Conservation (phyloP, 371 early-diverging fungal species). For the Mortierella sp. region DNA sequence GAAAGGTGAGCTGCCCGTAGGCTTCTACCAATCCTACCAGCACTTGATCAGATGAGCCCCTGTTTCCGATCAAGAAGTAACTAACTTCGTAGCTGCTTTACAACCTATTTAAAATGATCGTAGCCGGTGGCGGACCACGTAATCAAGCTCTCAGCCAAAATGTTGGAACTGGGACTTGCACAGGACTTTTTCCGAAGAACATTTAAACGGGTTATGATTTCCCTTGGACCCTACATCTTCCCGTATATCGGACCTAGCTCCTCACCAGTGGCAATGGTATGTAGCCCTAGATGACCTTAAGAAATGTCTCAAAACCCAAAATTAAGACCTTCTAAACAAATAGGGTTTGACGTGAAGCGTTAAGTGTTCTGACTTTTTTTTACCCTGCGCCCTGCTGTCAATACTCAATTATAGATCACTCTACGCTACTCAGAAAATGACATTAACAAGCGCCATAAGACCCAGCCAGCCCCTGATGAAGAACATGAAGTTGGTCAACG, state of each 20-base stretch:
- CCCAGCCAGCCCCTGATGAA: slow-evolving; percentile 19
- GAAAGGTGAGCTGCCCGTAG: slow-evolving; percentile 31
- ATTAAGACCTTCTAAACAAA: too few species aligned
- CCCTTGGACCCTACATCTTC: slow-evolving; percentile 27
- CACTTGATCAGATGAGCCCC: too few species aligned
- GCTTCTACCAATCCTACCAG: too few species aligned
- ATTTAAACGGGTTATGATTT: slow-evolving; percentile 14
- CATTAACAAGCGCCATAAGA: slow-evolving; percentile 36
- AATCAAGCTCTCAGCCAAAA: slow-evolving; percentile 25
- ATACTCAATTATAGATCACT: slow-evolving; percentile 17
- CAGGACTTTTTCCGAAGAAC: slow-evolving; percentile 27
- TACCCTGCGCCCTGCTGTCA: not conserved
- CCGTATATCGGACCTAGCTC: slow-evolving; percentile 16
- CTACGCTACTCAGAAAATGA: slow-evolving; percentile 40
- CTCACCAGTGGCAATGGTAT: slow-evolving; percentile 33
- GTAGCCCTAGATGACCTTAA: too few species aligned
- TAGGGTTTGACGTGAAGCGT: too few species aligned
- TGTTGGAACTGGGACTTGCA: slow-evolving; percentile 13
- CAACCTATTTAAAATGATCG: not conserved
- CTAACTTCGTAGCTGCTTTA: too few species aligned
- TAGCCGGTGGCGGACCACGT: slow-evolving; percentile 40
- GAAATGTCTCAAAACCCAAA: too few species aligned
- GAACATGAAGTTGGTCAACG: slow-evolving; percentile 32
- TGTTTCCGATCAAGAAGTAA: too few species aligned
- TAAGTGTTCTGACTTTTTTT: too few species aligned